These are phyloP conservation scores for Aspergillus fructus DNA, from an alignment of 2,329 filamentous ascomycete species.

Conservation along the genomic window DNA sequence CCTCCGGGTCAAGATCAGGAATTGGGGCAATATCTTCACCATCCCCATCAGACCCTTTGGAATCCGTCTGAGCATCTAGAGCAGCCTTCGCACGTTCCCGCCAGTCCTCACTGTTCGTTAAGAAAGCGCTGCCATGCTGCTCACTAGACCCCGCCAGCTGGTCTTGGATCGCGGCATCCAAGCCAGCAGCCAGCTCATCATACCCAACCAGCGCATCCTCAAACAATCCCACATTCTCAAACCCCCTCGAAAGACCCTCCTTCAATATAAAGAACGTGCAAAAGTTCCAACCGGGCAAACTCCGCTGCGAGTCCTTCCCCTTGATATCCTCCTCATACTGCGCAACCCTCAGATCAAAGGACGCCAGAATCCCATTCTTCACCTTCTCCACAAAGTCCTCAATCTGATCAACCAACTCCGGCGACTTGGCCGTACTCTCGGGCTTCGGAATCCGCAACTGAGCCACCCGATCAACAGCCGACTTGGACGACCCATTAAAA, in stretches of 20 bases:
- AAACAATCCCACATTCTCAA: slow-evolving; percentile 92
- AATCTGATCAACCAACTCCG: slow-evolving; percentile 81
- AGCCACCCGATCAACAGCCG: slow-evolving; percentile 71
- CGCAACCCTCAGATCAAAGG: slow-evolving; percentile 84
- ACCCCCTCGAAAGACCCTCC: slow-evolving; percentile 87
- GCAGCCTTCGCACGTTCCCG: slow-evolving; percentile 58
- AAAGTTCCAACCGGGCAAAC: slow-evolving; percentile 95
- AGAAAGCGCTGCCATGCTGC: slow-evolving; percentile 70
- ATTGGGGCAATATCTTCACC: slow-evolving; percentile 26
- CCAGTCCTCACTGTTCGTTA: slow-evolving; percentile 72
- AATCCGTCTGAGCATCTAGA: slow-evolving; percentile 38
- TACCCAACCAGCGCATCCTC: slow-evolving; percentile 95
- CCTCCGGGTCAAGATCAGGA: slow-evolving; percentile 28
- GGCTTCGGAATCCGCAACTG: slow-evolving; percentile 73
- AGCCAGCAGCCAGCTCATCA: slow-evolving; percentile 84
- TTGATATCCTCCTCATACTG: slow-evolving; percentile 98
- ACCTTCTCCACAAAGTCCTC: slow-evolving; percentile 80
- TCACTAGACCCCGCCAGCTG: slow-evolving; percentile 62
- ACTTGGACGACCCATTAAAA: slow-evolving; percentile 78
- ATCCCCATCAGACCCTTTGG: slow-evolving; percentile 32
- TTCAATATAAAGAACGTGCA: slow-evolving; percentile 99
- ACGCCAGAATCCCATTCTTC: slow-evolving; percentile 80
- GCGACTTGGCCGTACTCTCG: slow-evolving; percentile 60
- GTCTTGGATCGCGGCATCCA: slow-evolving; percentile 79
- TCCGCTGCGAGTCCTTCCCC: slow-evolving; percentile 85